Evolutionary conservation across 495 filamentous ascomycete genomes (phyloP), one percentile per base, ranked within the genome.

Genomic region (Hyaloscypha finlandica): DNA sequence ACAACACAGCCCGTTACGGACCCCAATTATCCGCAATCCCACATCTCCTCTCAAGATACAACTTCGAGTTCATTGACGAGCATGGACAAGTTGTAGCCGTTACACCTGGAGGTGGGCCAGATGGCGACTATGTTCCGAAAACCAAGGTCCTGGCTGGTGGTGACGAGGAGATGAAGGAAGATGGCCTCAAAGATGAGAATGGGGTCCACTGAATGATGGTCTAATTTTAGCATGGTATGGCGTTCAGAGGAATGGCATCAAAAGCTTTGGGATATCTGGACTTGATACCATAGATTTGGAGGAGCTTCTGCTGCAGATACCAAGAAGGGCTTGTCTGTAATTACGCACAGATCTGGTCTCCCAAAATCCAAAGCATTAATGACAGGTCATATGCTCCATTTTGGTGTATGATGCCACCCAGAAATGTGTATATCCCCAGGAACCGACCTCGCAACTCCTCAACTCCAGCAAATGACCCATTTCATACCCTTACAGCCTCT

Each of bases 61-160:
- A 96, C 78, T 99, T 98, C 74, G 96, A 99, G 74, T 97, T 96
- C 74, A 90, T 97, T n/a, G 92, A 99, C 74, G 95, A 99, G 81
- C 84, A 90, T 59, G 94, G 93, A 64, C 88, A 96, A 64, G 90
- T 96, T 4, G 90, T 92, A 22, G 92, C 94, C 11, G 84, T 88
- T 37, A 99, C 95, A 0, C 96, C 95, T 2, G 94, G 93, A 2
- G 81, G 81, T 29, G 84, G 78, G 20, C 80, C 80, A 19, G 73
- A 76, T 6, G 83, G 81, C 25, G 79, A 73, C 12, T 83, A 85
- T 56, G 71, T 78, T 8, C 81, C 79, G 2, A 87, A 88, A 77
- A 88, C 86, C 9, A 92, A 89, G 75, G 85, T 97, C 11, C 80
- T 97, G 58, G 89, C 92, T 3, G 91, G 90, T 19, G 90, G 88